A percentile compares a stretch with the other conserved stretches of the same genome.
phyloP scores from a whole-genome alignment of 1,284 basidiomycete species.

The Pseudozyma tsukubaensis region DNA sequence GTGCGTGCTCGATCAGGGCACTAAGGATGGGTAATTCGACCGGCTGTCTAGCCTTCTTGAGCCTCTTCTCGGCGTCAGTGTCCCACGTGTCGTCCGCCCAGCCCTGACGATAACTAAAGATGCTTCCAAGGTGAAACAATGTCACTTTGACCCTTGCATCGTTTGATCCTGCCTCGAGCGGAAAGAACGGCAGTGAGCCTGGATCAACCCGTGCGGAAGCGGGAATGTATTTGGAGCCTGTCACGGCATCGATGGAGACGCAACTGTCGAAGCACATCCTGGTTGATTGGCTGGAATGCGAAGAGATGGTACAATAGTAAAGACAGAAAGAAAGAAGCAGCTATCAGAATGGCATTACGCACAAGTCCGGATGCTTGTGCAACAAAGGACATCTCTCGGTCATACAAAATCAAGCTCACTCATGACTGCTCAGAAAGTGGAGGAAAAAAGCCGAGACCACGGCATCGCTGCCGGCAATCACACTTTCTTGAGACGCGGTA shows the following conservation, averaged over 20 bases:
- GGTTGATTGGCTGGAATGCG: neutral
- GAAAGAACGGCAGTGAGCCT: conserved; percentile 17
- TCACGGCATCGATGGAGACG: conserved; percentile 6
- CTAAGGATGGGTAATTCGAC: conserved; percentile 21
- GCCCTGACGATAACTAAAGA: conserved; percentile 19
- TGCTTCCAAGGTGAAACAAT: conserved; percentile 22
- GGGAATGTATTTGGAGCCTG: conserved; percentile 21
- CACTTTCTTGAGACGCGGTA: too few species aligned
- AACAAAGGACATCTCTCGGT: too few species aligned
- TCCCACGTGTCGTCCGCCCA: conserved; percentile 37
- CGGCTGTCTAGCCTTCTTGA: conserved; percentile 9
- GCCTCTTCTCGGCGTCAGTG: neutral
- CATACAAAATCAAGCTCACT: too few species aligned
- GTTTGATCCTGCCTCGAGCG: neutral
- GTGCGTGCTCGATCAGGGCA: conserved; percentile 21
- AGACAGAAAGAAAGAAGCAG: too few species aligned
- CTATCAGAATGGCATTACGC: too few species aligned
- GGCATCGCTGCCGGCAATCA: neutral
- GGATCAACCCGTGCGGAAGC: conserved; percentile 21
- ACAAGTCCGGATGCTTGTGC: too few species aligned
- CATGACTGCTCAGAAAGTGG: too few species aligned
- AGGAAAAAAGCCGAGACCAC: neutral
- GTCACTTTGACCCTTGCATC: conserved; percentile 9
- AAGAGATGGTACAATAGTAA: too few species aligned
- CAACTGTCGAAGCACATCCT: conserved; percentile 19